Conservation (phyloP, 345 rosid genomes). For the Populus nigra region DNA sequence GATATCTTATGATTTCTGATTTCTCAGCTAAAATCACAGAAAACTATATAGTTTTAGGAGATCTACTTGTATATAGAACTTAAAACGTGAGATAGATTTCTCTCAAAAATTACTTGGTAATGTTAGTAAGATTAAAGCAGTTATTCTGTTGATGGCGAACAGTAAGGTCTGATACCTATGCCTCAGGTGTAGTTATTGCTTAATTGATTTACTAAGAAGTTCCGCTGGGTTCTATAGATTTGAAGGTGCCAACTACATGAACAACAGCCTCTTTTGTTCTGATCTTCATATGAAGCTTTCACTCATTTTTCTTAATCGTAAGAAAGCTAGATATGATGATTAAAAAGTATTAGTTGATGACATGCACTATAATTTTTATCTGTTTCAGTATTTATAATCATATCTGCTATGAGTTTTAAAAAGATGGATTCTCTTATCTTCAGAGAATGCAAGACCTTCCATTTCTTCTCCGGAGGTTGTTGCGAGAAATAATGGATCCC, state of each 20-base stretch:
- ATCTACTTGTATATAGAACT: not conserved
- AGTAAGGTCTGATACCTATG: not conserved
- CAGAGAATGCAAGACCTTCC: slow-evolving; percentile 96
- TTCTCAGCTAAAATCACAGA: not conserved
- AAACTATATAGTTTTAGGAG: not conserved
- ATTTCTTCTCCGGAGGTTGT: slow-evolving; percentile 68
- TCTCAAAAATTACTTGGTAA: not conserved
- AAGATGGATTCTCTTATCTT: not conserved
- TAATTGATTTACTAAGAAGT: not conserved
- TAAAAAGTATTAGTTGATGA: not conserved
- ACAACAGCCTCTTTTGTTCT: not conserved
- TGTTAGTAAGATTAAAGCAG: not conserved
- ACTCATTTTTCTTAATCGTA: not conserved
- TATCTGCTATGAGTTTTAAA: not conserved
- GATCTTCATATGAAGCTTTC: not conserved
- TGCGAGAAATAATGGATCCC: slow-evolving; percentile 76
- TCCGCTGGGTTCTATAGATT: not conserved
- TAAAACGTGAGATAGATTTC: not conserved
- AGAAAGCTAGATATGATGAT: not conserved
- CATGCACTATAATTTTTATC: not conserved
- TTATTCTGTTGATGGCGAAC: not conserved
- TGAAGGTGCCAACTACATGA: not conserved
- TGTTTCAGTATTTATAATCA: not conserved
- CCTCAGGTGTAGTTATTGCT: not conserved
- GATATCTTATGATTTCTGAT: not conserved